phyloP scores from a whole-genome alignment of 2,329 filamentous ascomycete species.

The Dactylellina sp. region DNA sequence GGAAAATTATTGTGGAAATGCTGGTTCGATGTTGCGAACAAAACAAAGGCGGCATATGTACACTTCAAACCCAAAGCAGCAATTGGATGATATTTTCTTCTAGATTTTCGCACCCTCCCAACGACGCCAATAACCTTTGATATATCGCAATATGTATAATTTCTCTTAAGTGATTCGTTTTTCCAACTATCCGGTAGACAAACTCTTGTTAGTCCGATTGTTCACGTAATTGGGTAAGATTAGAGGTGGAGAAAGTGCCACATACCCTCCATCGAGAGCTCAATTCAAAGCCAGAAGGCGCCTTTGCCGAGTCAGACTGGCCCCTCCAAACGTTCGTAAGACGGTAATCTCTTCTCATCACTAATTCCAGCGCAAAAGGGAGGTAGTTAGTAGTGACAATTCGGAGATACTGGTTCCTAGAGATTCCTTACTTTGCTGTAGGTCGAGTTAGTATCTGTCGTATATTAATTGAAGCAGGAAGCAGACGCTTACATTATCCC shows the following conservation, averaged over 20 bases:
- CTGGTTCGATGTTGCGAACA: constrained; percentile 9
- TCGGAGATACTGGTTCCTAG: background rate
- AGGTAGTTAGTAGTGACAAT: background rate
- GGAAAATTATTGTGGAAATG: background rate
- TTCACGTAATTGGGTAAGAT: background rate
- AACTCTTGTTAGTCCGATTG: constrained; percentile 8
- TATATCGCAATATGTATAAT: background rate
- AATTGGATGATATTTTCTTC: background rate
- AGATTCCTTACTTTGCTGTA: constrained; percentile 52
- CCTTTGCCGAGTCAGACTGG: constrained; percentile 70
- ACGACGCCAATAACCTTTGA: background rate
- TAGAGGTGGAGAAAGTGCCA: constrained; percentile 32
- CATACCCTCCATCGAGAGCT: constrained; percentile 75
- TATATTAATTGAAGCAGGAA: constrained; percentile 61
- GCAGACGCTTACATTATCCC: constrained; percentile 70
- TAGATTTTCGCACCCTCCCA: background rate
- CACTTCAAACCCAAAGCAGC: constrained; percentile 4
- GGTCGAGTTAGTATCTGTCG: constrained; percentile 69
- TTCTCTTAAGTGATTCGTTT: constrained; percentile 65
- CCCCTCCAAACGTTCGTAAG: constrained; percentile 72
- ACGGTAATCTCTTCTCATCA: constrained; percentile 75
- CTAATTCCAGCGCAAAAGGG: constrained; percentile 62
- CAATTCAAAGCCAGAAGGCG: constrained; percentile 72
- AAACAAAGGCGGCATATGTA: constrained; percentile 27
- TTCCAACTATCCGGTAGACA: constrained; percentile 66